A percentile compares a stretch with the other conserved stretches of the same genome.
phyloP scores from a whole-genome alignment of 768 basidiomycete species.

The Naganishia vishniacii region DNA sequence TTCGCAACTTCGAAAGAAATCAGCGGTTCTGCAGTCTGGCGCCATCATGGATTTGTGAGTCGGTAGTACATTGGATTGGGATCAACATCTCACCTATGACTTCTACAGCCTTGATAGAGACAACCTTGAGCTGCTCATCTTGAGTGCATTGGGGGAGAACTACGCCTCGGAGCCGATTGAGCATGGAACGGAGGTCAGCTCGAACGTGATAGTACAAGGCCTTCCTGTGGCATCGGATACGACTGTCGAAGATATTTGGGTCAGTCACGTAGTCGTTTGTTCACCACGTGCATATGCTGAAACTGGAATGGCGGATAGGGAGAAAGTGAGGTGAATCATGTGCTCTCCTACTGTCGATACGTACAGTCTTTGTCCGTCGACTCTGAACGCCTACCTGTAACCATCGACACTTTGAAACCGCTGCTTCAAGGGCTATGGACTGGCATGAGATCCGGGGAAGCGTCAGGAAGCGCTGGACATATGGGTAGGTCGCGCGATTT shows the following conservation, averaged over 20 bases:
- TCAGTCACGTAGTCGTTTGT: slow-evolving; percentile 28
- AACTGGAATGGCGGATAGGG: no score
- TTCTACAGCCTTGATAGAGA: slow-evolving; percentile 38
- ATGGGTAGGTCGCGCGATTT: slow-evolving; percentile 17
- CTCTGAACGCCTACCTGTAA: slow-evolving; percentile 27
- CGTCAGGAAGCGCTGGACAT: slow-evolving; percentile 33
- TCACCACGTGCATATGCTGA: no score
- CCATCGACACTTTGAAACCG: slow-evolving; percentile 29
- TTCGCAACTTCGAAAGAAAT: not conserved
- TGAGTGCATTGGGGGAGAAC: slow-evolving; percentile 39
- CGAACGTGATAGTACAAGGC: not conserved
- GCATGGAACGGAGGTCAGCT: not conserved
- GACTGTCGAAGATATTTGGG: slow-evolving; percentile 34
- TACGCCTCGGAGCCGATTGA: slow-evolving; percentile 20
- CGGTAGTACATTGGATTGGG: not conserved
- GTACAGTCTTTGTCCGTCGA: slow-evolving; percentile 34
- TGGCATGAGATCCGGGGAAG: slow-evolving; percentile 23
- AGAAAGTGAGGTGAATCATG: slow-evolving; percentile 41
- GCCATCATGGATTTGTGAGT: slow-evolving; percentile 13
- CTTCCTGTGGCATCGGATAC: not conserved
- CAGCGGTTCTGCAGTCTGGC: not conserved
- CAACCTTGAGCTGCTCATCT: slow-evolving; percentile 41
- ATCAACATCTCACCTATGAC: not conserved
- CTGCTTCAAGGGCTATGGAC: slow-evolving; percentile 32
- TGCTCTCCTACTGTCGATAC: slow-evolving; percentile 45